phyloP scores from a whole-genome alignment of 75 land plant species.

The Gnetum montanum region DNA sequence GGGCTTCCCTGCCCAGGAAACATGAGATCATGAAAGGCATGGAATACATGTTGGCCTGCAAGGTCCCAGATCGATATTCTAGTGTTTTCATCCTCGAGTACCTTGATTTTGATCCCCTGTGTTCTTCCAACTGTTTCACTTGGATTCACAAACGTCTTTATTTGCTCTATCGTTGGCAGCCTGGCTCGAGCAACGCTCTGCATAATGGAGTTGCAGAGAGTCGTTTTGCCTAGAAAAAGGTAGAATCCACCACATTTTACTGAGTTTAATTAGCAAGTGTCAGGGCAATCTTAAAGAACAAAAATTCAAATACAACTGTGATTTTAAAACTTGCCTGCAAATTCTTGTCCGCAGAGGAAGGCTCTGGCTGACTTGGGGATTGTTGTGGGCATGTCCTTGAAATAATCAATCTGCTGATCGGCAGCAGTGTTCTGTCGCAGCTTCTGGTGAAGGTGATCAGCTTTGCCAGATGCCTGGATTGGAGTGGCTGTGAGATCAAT shows the following conservation, averaged over 20 bases:
- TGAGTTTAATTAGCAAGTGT: no score
- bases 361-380: slow-evolving; percentile 50
- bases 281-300: no score
- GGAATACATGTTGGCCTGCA: slow-evolving; percentile 55
- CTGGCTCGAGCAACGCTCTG: slow-evolving; percentile 35
- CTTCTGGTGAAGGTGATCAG: slow-evolving; percentile 42
- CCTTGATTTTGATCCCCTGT: slow-evolving; percentile 54
- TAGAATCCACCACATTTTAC: no score
- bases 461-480: slow-evolving; percentile 34
- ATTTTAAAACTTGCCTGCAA: slow-evolving; percentile 46
- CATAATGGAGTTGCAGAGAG: slow-evolving; percentile 38
- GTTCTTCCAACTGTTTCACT: slow-evolving; percentile 42
- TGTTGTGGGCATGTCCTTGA: slow-evolving; percentile 38
- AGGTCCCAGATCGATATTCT: slow-evolving; percentile 79
- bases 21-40: slow-evolving; percentile 66
- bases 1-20: slow-evolving; percentile 66
- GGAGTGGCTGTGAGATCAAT: slow-evolving; percentile 64
- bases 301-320: no score
- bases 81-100: slow-evolving; percentile 43
- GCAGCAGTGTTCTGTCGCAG: slow-evolving; percentile 38
- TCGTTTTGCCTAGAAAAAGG: slow-evolving; percentile 62
- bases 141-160: slow-evolving; percentile 34
- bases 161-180: slow-evolving; percentile 36
- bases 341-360: slow-evolving; percentile 66
- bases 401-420: slow-evolving; percentile 26